These are phyloP conservation scores for Phycomyces nitens DNA, from an alignment of 192 early-diverging fungal species.

Conservation along the genomic window DNA sequence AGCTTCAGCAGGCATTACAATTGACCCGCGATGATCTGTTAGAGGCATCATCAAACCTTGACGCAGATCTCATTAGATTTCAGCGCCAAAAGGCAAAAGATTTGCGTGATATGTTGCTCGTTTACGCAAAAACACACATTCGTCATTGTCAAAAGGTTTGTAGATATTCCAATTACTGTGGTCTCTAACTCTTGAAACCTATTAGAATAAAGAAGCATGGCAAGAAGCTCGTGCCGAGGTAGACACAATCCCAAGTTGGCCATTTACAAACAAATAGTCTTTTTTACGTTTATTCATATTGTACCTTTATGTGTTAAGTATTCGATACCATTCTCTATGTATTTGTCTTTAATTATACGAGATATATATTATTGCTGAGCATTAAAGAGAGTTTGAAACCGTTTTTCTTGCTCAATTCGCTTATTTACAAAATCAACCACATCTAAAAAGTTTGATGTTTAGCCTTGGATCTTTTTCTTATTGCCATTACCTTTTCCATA, in stretches of 20 bases:
- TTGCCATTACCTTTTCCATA: conserved; percentile 18
- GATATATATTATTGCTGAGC: background rate
- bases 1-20: conserved; percentile 76
- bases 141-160: conserved; percentile 65
- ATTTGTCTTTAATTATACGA: background rate
- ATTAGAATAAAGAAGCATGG: background rate
- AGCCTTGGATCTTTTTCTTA: too few relatives aligned
- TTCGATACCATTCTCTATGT: background rate
- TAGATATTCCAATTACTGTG: background rate
- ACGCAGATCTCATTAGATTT: conserved; percentile 84
- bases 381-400: conserved; percentile 11
- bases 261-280: background rate
- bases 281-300: background rate
- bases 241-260: background rate
- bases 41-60: conserved; percentile 71
- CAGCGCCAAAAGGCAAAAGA: conserved; percentile 88
- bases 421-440: conserved; percentile 9
- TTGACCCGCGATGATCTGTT: conserved; percentile 63
- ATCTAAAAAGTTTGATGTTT: conserved; percentile 9
- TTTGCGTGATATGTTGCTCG: conserved; percentile 71
- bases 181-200: too few relatives aligned
- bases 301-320: background rate
- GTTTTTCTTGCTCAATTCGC: conserved; percentile 12
- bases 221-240: background rate
- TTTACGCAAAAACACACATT: conserved; percentile 60